Base-by-base conservation (phyloP, 495 filamentous ascomycete genomes). In the Glutinoglossum americanum region DNA sequence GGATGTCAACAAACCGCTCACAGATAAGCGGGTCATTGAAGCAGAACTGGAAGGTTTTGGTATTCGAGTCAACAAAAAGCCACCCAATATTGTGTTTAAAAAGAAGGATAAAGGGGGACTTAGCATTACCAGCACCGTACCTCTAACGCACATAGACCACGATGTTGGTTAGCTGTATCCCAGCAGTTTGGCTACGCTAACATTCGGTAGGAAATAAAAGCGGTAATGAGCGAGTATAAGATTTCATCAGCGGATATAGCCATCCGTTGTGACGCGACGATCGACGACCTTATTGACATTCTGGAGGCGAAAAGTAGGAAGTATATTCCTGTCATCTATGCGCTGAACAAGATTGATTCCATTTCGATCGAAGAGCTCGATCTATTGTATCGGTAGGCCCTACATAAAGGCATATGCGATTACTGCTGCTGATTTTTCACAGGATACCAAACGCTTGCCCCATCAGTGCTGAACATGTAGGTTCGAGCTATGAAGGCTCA, bases 31-130 rank as follows among this genome's bases (percentile, higher is more conserved):
- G 61, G 78, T 98, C 55, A 98, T 98, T 64, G 92, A 98, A 71
- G 77, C 78, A n/a, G 92, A 98, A 73, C 71, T 98, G 67, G 92
- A 98, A 65, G 90, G 92, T 30, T 98, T 98, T 62, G 92, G 92
- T 54, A 97, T 98, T 67, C 79, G 92, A 60, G 89, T 97, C 72
- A 98, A 98, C 75, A 97, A 97, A 74, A 70, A 81, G 62, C 92
- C 92, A 32, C 92, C 93, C 30, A 98, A 98, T 68, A 98, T 98
- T 64, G 81, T 87, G 19, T 96, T 97, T 74, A 90, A 82, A 74
- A 98, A 98, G 78, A 98, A 98, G 74, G 93, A 98, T 70, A 97
- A 96, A 74, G 92, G 92, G 63, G 92, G 92, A 25, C 78, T 98
- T 64, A 85, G 81, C 63, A 93, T 98, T 66, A 94, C 89, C 9